Evolutionary conservation across 2,329 filamentous ascomycete genomes (phyloP).

Genomic region (Dothidotthia symphoricarpi): DNA sequence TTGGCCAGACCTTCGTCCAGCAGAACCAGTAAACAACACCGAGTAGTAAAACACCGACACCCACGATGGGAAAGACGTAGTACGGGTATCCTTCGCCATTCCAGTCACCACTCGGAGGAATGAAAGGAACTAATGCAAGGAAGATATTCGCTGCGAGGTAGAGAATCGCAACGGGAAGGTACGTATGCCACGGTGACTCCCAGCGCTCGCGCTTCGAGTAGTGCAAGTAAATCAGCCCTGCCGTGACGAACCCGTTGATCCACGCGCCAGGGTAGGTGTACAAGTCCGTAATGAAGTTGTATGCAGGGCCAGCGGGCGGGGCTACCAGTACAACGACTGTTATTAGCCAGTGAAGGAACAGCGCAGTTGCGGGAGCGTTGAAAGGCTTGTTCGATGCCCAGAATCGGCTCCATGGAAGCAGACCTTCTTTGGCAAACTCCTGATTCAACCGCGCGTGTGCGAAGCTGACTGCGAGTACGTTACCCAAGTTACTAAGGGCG

Average conservation of each 20-base stretch:
- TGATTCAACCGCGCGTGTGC: conserved; percentile 60
- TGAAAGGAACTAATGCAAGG: conserved; percentile 45
- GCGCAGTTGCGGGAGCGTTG: conserved; percentile 54
- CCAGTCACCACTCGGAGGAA: conserved; percentile 43
- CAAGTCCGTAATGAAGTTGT: conserved; percentile 64
- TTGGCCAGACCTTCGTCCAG: conserved; percentile 22
- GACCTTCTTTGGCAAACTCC: conserved; percentile 68
- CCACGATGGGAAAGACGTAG: conserved; percentile 47
- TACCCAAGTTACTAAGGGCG: conserved; percentile 61
- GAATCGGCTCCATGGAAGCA: conserved; percentile 64
- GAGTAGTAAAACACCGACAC: conserved; percentile 41
- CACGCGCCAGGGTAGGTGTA: conserved; percentile 40
- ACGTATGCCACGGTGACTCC: conserved; percentile 41
- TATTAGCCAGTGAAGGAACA: conserved; percentile 65
- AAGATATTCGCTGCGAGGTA: conserved; percentile 45
- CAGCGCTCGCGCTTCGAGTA: conserved; percentile 36
- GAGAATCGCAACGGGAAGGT: conserved; percentile 37
- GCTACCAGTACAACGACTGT: conserved; percentile 65
- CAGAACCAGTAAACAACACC: conserved; percentile 41
- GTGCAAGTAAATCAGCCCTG: conserved; percentile 39
- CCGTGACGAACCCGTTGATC: conserved; percentile 40
- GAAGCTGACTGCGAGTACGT: conserved; percentile 62
- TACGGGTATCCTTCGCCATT: conserved; percentile 46
- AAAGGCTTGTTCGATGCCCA: conserved; percentile 70
- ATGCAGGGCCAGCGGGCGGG: conserved; percentile 65